Percentiles rank a stretch among this genome's conserved stretches.
These are phyloP conservation scores for Aspergillus floridensis DNA, from an alignment of 2,329 filamentous ascomycete genomes.

Conservation along the genomic window DNA sequence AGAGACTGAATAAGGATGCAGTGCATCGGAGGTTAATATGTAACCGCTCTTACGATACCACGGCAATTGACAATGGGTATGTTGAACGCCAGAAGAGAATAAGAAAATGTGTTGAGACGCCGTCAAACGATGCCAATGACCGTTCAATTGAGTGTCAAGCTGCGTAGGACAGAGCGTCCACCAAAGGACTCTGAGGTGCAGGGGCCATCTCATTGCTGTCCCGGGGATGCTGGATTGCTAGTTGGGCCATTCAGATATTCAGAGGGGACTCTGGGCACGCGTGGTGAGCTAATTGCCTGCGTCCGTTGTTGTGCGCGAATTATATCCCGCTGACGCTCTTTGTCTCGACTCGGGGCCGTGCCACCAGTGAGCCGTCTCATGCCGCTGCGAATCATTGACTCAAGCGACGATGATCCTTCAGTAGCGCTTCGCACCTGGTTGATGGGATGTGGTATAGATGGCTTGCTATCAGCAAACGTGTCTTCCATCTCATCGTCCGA, in stretches of 20 bases:
- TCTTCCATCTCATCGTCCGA: conserved; percentile 78
- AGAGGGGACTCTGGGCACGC: conserved; percentile 48
- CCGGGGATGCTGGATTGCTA: conserved; percentile 38
- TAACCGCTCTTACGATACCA: background rate
- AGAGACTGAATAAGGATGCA: background rate
- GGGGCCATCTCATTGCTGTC: conserved; percentile 14
- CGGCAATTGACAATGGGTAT: conserved; percentile 6
- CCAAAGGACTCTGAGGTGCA: background rate
- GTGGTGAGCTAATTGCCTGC: conserved; percentile 40
- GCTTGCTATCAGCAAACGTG: conserved; percentile 67
- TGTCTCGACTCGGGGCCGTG: conserved; percentile 40
- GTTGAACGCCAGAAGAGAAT: conserved; percentile 7
- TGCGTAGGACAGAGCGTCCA: background rate
- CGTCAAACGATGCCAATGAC: background rate
- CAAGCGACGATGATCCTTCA: conserved; percentile 44
- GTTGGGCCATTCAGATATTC: conserved; percentile 44
- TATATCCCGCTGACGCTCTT: conserved; percentile 46
- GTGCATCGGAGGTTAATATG: background rate
- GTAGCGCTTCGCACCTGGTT: conserved; percentile 34
- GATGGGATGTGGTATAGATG: conserved; percentile 20
- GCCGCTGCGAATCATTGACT: conserved; percentile 46
- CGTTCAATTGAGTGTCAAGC: background rate
- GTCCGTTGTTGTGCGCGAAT: conserved; percentile 45
- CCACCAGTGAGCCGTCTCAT: conserved; percentile 49
- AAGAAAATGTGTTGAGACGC: background rate